Percentiles rank a stretch among this genome's conserved stretches.
These are phyloP conservation scores for Escallonia rubra DNA, from an alignment of 129 eudicot species.

Conservation along the genomic window DNA sequence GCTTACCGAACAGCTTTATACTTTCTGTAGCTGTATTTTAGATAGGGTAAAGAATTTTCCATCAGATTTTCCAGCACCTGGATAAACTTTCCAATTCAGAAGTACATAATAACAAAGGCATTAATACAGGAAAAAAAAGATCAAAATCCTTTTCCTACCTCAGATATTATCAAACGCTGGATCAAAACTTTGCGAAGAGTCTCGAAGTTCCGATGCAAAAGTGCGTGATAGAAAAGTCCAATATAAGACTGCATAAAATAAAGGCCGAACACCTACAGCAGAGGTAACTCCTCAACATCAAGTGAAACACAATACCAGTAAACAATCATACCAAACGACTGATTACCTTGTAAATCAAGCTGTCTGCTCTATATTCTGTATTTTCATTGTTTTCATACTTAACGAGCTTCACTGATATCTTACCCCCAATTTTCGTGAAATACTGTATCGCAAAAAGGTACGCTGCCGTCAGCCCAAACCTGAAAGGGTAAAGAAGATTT, in stretches of 20 bases:
- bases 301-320: not conserved
- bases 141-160: constrained; percentile 33
- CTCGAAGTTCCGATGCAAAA: constrained; percentile 72
- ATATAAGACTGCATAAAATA: constrained; percentile 94
- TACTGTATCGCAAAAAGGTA: constrained; percentile 80
- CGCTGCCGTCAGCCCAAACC: constrained; percentile 79
- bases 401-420: constrained; percentile 78
- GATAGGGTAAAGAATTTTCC: constrained; percentile 78
- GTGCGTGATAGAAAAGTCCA: constrained; percentile 87
- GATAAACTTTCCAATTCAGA: constrained; percentile 6
- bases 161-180: constrained; percentile 82
- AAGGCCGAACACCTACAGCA: constrained; percentile 83
- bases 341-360: constrained; percentile 84
- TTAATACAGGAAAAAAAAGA: not conserved
- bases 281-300: not conserved
- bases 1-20: constrained; percentile 70
- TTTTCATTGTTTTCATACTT: constrained; percentile 53
- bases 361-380: constrained; percentile 74
- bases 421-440: constrained; percentile 79
- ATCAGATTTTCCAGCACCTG: constrained; percentile 81
- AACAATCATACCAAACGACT: not conserved
- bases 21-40: constrained; percentile 75
- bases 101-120: not conserved
- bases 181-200: constrained; percentile 85
- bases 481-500: constrained; percentile 26